phyloP scores from a whole-genome alignment of 768 basidiomycete species.

The Russula olivacea region DNA sequence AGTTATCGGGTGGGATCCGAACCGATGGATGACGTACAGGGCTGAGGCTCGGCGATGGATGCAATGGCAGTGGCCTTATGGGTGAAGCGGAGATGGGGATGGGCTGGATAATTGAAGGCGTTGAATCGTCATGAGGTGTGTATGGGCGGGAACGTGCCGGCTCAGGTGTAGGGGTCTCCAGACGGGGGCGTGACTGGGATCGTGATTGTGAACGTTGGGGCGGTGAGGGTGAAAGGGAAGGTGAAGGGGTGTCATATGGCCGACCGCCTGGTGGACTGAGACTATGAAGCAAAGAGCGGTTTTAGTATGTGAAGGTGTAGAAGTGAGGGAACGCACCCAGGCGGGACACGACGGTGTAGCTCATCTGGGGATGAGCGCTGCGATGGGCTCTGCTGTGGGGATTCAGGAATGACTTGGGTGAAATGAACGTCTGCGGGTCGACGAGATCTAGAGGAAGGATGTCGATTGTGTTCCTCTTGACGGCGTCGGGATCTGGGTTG shows the following conservation, averaged over 20 bases:
- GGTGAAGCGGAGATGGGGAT: slow-evolving; percentile 19
- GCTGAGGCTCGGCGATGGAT: slow-evolving; percentile 1
- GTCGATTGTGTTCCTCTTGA: slow-evolving; percentile 5
- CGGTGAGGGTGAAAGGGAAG: not conserved
- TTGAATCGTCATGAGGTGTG: slow-evolving; percentile 21
- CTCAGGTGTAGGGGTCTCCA: slow-evolving; percentile 1
- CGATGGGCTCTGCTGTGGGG: not conserved
- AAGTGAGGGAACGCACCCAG: slow-evolving; percentile 8
- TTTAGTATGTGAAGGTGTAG: not conserved
- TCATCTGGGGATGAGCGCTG: slow-evolving; percentile 14
- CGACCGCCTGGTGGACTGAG: slow-evolving; percentile 2
- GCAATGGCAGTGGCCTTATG: not conserved
- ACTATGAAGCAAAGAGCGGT: not conserved
- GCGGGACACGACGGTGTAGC: not conserved
- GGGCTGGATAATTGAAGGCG: slow-evolving; percentile 22
- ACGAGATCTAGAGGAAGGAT: slow-evolving; percentile 9
- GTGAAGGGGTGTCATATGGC: not conserved
- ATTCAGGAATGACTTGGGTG: not conserved
- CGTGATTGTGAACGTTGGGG: slow-evolving; percentile 19
- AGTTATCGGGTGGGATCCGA: slow-evolving; percentile 23
- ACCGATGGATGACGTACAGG: slow-evolving; percentile 13
- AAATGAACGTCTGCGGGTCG: slow-evolving; percentile 13
- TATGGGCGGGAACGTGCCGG: slow-evolving; percentile 21
- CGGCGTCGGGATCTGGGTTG: slow-evolving; percentile 5
- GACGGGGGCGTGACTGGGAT: slow-evolving; percentile 12